Base-by-base conservation (phyloP, 371 early-diverging fungal genomes). In the Actinomortierella wolfii region DNA sequence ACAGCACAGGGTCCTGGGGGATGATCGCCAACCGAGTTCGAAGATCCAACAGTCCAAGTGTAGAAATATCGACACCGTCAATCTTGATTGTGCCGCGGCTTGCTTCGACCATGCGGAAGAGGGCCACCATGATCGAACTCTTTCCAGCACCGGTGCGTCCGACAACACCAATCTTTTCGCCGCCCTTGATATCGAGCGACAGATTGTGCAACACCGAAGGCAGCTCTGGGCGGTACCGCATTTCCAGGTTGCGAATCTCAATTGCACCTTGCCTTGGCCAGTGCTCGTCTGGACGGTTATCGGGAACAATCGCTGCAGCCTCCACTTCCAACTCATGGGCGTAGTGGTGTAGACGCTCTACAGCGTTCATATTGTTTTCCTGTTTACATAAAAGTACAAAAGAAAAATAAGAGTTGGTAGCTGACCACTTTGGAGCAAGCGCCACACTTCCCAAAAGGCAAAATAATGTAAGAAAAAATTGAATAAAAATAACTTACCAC, bases 281-380 rank as follows among this genome's bases (percentile, higher is more conserved):
- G 17, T 67, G 57, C 8, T 75, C 59, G 21, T 68, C 76, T 5
- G 78, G 81, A 3, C 67, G 57, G 25, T 57, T 48, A 14, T 67
- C 77, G 0, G 67, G 57, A 15, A 70, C 56, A 9, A 64, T 51
- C 26, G 77, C 56, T 17, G 67, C 51, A 3, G 89, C 82, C 61
- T 89, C 89, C 43, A 81, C 69, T 28, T 78, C 70, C 25, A 87
- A 70, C 1, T 50, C 42, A 26, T 77, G 51, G 8, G 67, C 49
- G 59, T 89, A 92, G 54, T 90, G 83, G 9, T 77, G 68, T 1
- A 88, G 68, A 23, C 92, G 85, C 65, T 92, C 92, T 0, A 92
- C 87, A 20, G 83, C 76, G 78, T 86, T 88, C 79, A 89, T 83
- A 63, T 81, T 76, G 81, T 85, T 87, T 67, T 91, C 92, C 75